A percentile compares a stretch with the other conserved stretches of the same genome.
phyloP scores from a whole-genome alignment of 768 basidiomycete genomes.

The Mycena floridula region DNA sequence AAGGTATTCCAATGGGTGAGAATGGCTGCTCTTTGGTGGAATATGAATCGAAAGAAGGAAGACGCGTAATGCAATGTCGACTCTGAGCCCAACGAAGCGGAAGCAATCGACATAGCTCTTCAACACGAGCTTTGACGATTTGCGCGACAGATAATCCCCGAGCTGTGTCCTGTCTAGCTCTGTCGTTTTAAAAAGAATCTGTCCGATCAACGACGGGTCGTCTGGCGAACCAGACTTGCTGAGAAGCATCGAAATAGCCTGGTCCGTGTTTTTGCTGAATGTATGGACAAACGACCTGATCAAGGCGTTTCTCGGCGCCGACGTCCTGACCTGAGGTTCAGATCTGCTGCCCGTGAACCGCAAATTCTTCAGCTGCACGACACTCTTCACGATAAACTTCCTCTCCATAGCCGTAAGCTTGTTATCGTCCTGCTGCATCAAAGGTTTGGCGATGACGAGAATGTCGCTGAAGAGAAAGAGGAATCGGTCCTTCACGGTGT shows the following conservation, averaged over 20 bases:
- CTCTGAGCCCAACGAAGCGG: slow-evolving; percentile 73
- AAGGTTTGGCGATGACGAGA: slow-evolving; percentile 86
- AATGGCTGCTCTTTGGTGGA: slow-evolving; percentile 31
- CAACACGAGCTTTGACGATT: slow-evolving; percentile 68
- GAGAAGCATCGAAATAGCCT: slow-evolving; percentile 68
- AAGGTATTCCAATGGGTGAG: slow-evolving; percentile 56
- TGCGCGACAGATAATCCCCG: slow-evolving; percentile 77
- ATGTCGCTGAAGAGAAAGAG: slow-evolving; percentile 97
- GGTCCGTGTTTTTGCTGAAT: slow-evolving; percentile 76
- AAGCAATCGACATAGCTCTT: slow-evolving; percentile 86
- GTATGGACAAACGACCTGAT: slow-evolving; percentile 71
- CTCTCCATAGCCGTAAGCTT: slow-evolving; percentile 60
- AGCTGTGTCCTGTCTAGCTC: slow-evolving; percentile 80
- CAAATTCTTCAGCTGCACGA: slow-evolving; percentile 70
- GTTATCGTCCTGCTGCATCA: slow-evolving; percentile 62
- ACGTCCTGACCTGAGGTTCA: slow-evolving; percentile 43
- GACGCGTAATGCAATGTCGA: slow-evolving; percentile 85
- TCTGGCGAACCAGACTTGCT: slow-evolving; percentile 52
- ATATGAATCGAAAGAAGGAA: slow-evolving; percentile 80
- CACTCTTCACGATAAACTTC: slow-evolving; percentile 84
- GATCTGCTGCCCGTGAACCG: slow-evolving; percentile 67
- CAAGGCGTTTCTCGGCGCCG: slow-evolving; percentile 47
- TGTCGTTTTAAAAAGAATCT: slow-evolving; percentile 72
- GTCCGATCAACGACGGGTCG: slow-evolving; percentile 71
- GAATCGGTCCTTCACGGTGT: slow-evolving; percentile 93